Conservation (phyloP, 139 green algal species). For the Ettlia oleoabundans region DNA sequence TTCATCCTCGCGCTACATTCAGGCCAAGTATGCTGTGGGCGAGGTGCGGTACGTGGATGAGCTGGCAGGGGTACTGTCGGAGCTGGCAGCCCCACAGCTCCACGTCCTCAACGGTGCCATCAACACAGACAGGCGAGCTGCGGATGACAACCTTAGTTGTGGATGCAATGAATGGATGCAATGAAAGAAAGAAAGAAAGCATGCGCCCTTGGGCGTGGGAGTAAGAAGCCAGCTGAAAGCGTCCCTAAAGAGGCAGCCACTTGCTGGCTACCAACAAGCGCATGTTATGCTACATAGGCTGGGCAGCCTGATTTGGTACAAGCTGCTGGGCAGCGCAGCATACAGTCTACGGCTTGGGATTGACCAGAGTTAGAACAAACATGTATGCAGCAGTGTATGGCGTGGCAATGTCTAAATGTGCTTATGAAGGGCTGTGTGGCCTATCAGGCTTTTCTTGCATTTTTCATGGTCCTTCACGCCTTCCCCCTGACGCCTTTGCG, state of each 20-base stretch:
- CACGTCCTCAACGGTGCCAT: constrained; percentile 72
- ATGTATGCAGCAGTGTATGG: no score
- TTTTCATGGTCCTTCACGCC: not conserved
- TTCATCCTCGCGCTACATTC: constrained; percentile 13
- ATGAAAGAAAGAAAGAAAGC: not conserved
- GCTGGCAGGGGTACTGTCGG: constrained; percentile 59
- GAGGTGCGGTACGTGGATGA: constrained; percentile 85
- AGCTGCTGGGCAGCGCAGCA: no score
- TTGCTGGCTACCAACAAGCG: no score
- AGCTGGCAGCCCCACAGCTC: constrained; percentile 54
- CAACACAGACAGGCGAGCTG: constrained; percentile 73
- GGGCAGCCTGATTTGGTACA: no score
- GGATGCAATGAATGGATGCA: not conserved
- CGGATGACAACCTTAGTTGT: not conserved
- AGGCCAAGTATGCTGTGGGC: constrained; percentile 80
- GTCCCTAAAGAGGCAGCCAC: no score
- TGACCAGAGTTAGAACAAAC: no score
- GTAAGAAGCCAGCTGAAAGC: no score
- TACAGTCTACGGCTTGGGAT: no score
- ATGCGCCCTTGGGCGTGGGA: not conserved
- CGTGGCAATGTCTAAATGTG: no score
- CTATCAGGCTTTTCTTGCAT: not conserved
- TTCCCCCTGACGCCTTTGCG: not conserved
- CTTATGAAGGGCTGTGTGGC: no score
- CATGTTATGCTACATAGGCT: no score